phyloP scores from a whole-genome alignment of 163 green algal genomes.

The Chloromonas sp. region DNA sequence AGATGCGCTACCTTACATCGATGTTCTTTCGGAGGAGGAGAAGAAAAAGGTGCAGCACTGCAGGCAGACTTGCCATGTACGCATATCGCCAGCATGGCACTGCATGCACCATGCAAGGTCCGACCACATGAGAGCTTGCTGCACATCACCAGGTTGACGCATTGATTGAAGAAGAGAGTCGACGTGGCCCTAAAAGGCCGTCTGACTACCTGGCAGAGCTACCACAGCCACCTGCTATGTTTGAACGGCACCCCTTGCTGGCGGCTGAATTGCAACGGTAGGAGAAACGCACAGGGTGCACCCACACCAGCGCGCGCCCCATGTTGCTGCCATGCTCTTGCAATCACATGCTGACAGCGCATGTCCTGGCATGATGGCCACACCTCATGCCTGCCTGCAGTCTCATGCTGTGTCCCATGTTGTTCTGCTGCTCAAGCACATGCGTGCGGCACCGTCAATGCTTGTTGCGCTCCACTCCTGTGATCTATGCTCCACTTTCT shows the following conservation, averaged over 20 bases:
- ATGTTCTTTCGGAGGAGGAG: conserved; percentile 49
- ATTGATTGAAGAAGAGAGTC: conserved; percentile 73
- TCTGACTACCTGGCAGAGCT: conserved; percentile 70
- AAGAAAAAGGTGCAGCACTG: conserved; percentile 34
- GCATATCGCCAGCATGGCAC: neutral
- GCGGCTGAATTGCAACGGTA: conserved; percentile 53
- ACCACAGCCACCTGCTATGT: conserved; percentile 38
- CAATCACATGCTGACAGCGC: neutral
- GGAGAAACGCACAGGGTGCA: neutral
- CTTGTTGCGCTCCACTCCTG: too few relatives aligned
- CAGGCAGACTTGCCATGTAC: neutral
- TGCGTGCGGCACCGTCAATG: too few relatives aligned
- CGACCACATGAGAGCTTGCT: too few relatives aligned
- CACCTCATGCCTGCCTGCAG: neutral
- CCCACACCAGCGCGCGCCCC: too few relatives aligned
- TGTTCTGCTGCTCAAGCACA: too few relatives aligned
- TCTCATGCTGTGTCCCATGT: too few relatives aligned
- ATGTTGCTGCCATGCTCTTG: too few relatives aligned
- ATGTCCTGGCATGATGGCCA: neutral
- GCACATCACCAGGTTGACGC: conserved; percentile 37
- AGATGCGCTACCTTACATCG: conserved; percentile 74
- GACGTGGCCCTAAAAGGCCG: conserved; percentile 47
- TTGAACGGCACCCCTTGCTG: conserved; percentile 53
- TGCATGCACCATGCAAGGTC: neutral
- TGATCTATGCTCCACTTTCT: too few relatives aligned